Evolutionary conservation across 345 rosid species (phyloP).

Genomic region (Zanthoxylum bungeanum): DNA sequence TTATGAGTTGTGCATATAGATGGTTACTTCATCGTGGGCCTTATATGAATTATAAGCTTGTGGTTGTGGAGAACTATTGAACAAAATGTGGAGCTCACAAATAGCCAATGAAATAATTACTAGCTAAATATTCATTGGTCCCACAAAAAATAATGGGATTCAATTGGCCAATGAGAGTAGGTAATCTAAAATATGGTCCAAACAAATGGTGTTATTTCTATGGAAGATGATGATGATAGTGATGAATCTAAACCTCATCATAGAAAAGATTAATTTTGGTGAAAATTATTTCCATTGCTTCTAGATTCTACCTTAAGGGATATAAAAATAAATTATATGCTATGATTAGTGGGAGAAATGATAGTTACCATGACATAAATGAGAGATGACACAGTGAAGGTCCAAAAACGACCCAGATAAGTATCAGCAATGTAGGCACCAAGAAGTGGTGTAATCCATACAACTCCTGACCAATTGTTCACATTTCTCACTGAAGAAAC

Average conservation of each 20-base stretch:
- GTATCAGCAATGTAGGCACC: slow-evolving; percentile 94
- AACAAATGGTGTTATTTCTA: slow-evolving; percentile 20
- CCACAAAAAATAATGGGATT: slow-evolving; percentile 20
- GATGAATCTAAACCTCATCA: neutral
- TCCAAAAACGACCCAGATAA: slow-evolving; percentile 91
- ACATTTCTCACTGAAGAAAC: slow-evolving; percentile 85
- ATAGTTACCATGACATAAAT: slow-evolving; percentile 63
- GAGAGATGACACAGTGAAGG: slow-evolving; percentile 82
- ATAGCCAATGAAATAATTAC: slow-evolving; percentile 8
- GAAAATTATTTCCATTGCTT: neutral
- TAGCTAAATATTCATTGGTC: slow-evolving; percentile 17
- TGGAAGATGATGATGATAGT: slow-evolving; percentile 7
- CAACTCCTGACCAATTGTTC: slow-evolving; percentile 88
- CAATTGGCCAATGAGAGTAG: slow-evolving; percentile 19
- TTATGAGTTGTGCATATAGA: slow-evolving; percentile 8
- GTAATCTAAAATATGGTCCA: slow-evolving; percentile 19
- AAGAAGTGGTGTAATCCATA: slow-evolving; percentile 87
- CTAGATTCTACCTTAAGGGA: neutral
- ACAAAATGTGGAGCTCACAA: slow-evolving; percentile 9
- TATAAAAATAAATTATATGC: neutral
- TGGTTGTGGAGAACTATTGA: slow-evolving; percentile 6
- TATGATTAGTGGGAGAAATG: neutral
- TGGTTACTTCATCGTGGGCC: slow-evolving; percentile 20
- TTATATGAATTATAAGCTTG: slow-evolving; percentile 16
- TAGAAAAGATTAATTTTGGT: neutral